phyloP scores from a whole-genome alignment of 768 basidiomycete species.

The Strobilomyces confusus region DNA sequence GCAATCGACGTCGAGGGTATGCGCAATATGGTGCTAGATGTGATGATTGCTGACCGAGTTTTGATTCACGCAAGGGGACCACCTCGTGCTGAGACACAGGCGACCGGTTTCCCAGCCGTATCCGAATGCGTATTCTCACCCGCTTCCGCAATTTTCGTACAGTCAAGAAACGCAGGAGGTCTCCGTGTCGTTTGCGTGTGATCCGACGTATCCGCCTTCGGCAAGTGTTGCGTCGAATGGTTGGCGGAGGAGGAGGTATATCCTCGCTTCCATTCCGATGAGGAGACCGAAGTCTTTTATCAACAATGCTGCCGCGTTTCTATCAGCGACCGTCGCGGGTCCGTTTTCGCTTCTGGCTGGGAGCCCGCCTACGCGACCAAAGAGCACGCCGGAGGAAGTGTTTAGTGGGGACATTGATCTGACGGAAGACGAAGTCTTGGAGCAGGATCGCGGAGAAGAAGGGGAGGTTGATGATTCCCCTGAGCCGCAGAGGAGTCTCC shows the following conservation, averaged over 20 bases:
- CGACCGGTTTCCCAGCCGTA: slow-evolving; percentile 73
- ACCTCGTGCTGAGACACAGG: slow-evolving; percentile 69
- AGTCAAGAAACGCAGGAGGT: slow-evolving; percentile 53
- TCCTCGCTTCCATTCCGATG: slow-evolving; percentile 63
- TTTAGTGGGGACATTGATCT: slow-evolving; percentile 67
- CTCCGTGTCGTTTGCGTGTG: slow-evolving; percentile 52
- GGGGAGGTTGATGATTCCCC: slow-evolving; percentile 73
- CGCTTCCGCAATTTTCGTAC: slow-evolving; percentile 68
- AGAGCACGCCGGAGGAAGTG: slow-evolving; percentile 63
- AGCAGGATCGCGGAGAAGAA: slow-evolving; percentile 75
- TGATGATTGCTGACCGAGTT: slow-evolving; percentile 4
- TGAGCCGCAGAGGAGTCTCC: slow-evolving; percentile 51
- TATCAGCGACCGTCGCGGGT: slow-evolving; percentile 55
- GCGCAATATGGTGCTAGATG: slow-evolving; percentile 6
- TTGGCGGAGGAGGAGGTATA: slow-evolving; percentile 59
- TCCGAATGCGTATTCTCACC: slow-evolving; percentile 75
- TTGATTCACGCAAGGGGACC: slow-evolving; percentile 44
- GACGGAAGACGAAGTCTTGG: slow-evolving; percentile 71
- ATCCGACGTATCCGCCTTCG: slow-evolving; percentile 57
- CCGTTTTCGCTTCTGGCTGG: slow-evolving; percentile 56
- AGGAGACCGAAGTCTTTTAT: slow-evolving; percentile 66
- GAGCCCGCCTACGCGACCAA: slow-evolving; percentile 24
- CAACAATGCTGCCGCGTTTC: slow-evolving; percentile 64
- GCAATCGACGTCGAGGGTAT: slow-evolving; percentile 77
- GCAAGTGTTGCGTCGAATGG: slow-evolving; percentile 33